Evolutionary conservation across 2,329 filamentous ascomycete species (phyloP).

Genomic region (Xenosphaeropsis pyriputrescens): DNA sequence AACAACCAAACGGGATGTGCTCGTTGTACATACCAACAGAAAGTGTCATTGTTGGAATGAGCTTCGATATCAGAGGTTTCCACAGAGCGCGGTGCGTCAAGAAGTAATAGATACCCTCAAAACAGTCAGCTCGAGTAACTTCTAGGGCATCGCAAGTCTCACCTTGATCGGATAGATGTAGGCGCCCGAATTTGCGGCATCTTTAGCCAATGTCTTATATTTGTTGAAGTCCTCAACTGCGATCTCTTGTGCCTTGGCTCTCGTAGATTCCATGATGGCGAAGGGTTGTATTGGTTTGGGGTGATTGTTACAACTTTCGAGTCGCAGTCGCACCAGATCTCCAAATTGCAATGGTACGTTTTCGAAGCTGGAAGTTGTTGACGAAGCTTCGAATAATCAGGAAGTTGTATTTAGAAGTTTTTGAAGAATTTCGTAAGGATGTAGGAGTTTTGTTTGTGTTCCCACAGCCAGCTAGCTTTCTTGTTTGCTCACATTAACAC

Average conservation of each 20-base stretch:
- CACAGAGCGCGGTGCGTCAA: conserved; percentile 37
- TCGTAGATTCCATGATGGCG: conserved; percentile 9
- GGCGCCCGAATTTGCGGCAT: conserved; percentile 60
- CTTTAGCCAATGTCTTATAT: conserved; percentile 44
- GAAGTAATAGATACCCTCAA: conserved; percentile 46
- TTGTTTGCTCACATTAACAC: neutral
- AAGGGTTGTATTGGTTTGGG: neutral
- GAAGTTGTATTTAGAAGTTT: neutral
- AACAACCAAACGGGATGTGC: neutral
- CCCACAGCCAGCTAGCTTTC: neutral
- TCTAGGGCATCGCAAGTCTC: conserved; percentile 2
- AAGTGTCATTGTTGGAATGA: conserved; percentile 50
- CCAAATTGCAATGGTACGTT: neutral
- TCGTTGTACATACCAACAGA: conserved; percentile 32
- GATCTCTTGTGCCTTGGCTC: conserved; percentile 17
- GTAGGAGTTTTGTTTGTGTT: neutral
- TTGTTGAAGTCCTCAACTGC: conserved; percentile 55
- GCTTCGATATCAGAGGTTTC: conserved; percentile 39
- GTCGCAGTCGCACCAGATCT: neutral
- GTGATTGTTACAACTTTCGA: neutral
- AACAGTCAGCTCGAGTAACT: conserved; percentile 4
- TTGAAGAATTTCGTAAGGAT: neutral
- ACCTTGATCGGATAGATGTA: conserved; percentile 78
- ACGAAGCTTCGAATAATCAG: neutral
- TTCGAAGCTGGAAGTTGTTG: neutral